Base-by-base conservation (phyloP, 129 eudicot genomes). In the Lactuca sativa region DNA sequence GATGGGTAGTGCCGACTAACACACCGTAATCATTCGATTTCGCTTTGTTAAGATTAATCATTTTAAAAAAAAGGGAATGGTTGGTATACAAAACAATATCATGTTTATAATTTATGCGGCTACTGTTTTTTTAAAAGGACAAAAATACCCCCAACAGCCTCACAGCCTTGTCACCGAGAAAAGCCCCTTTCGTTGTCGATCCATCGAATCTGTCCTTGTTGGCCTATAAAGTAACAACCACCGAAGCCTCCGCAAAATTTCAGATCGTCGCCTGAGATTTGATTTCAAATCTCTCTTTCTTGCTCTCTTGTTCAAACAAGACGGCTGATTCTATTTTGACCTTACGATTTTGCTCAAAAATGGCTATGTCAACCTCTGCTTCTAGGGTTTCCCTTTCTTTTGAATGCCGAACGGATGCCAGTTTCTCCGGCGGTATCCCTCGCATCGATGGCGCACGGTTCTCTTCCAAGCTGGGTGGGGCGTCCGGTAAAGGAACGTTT, bases 401-500 rank as follows among this genome's bases (percentile, higher is more conserved):
- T 65, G 80, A 85, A 66, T 83, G 88, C 92, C 90, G 92, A 56
- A 78, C 90, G 38, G 86, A 88, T 72, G 85, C 97, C 67, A 78
- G 67, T 13, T 68, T 74, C 78, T 79, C 78, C 83, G 79, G 82
- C 77, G 75, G 74, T 68, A n/a, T 47, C 32, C 74, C 79, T 13
- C 82, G 78, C 4, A 82, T 76, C 5, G 84, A 77, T 43, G 75
- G 65, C 56, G 31, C 48, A 11, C 75, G 78, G n/a, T 84, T 75
- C 74, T 44, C 76, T 63, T 53, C 57, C 67, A 82, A 67, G 49
- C 9, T 63, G 33, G 54, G 51, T 48, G 48, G 75, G 12, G 47
- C 54, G 36, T 59, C 85, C 51, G 67, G 59, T 33, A 52, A 61
- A n/a, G 73, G 63, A 57, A 14, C 76, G 34, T 62, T 49, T 7